Evolutionary conservation across 78 protist genomes (phyloP).

Genomic region (Guillardia theta): DNA sequence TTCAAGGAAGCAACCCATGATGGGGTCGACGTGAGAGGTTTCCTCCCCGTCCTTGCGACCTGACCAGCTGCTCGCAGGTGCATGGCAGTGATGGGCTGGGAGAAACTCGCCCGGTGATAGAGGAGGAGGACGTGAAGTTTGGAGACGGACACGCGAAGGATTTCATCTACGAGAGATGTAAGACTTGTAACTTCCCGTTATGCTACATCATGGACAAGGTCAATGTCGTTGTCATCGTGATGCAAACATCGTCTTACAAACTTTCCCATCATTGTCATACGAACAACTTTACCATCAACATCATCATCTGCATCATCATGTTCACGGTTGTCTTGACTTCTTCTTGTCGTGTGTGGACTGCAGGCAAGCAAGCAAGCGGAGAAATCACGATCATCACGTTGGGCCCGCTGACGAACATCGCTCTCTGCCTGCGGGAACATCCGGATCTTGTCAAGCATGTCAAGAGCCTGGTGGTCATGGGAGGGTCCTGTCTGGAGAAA

Average conservation of each 20-base stretch:
- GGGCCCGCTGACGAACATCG: slow-evolving; percentile 32
- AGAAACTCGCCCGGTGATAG: neutral
- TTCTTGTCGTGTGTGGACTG: too few relatives aligned
- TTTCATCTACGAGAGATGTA: neutral
- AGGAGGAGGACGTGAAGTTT: neutral
- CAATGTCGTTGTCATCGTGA: too few relatives aligned
- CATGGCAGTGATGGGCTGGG: slow-evolving; percentile 14
- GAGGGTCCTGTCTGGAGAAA: neutral
- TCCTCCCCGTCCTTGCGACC: neutral
- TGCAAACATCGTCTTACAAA: too few relatives aligned
- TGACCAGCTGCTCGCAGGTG: neutral
- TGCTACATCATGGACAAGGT: too few relatives aligned
- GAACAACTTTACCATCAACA: too few relatives aligned
- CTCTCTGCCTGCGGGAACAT: neutral
- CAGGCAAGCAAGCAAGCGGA: neutral
- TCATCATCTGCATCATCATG: too few relatives aligned
- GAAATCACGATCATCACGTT: neutral
- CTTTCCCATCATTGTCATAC: too few relatives aligned
- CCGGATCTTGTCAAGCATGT: neutral
- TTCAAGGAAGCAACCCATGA: neutral
- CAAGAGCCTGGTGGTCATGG: slow-evolving; percentile 6
- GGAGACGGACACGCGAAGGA: neutral
- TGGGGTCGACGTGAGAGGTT: neutral
- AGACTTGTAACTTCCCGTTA: too few relatives aligned
- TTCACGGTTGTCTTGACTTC: too few relatives aligned